Conservation (phyloP, 257 asterid species). For the Plectranthus barbatus region DNA sequence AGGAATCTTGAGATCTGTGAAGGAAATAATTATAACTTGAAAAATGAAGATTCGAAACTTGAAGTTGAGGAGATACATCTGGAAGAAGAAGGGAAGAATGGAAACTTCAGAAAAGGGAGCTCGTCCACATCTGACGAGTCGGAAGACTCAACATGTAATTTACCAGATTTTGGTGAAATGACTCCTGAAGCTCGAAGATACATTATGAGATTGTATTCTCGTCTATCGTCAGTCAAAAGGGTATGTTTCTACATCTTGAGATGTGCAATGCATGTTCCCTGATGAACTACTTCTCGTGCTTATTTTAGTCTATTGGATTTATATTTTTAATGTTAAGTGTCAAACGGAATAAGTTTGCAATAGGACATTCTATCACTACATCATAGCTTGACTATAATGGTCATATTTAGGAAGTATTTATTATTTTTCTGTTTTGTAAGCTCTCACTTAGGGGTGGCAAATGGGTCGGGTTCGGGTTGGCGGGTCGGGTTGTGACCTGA, state of each 20-base stretch:
- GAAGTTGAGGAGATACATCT: conserved; percentile 28
- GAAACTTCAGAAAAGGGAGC: conserved; percentile 24
- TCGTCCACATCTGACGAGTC: conserved; percentile 31
- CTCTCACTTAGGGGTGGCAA: too few relatives aligned
- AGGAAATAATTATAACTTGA: conserved; percentile 34
- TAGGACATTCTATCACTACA: not conserved
- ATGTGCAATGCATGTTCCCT: not conserved
- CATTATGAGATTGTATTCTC: conserved; percentile 52
- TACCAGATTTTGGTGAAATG: conserved; percentile 68
- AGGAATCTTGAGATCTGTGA: conserved; percentile 67
- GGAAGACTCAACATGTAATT: conserved; percentile 28
- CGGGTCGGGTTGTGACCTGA: too few relatives aligned
- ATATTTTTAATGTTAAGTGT: not conserved
- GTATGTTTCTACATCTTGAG: conserved; percentile 18
- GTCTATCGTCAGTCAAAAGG: conserved; percentile 62
- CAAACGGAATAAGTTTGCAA: not conserved
- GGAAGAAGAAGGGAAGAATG: conserved; percentile 15
- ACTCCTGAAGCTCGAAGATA: conserved; percentile 71
- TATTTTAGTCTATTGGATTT: not conserved
- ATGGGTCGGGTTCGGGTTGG: too few relatives aligned
- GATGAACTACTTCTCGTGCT: not conserved
- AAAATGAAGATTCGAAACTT: conserved; percentile 24
- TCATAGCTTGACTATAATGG: not conserved
- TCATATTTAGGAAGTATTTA: not conserved
- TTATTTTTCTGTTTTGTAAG: not conserved